Evolutionary conservation across 2,329 filamentous ascomycete species (phyloP).

Genomic region (Nemania diffusa): DNA sequence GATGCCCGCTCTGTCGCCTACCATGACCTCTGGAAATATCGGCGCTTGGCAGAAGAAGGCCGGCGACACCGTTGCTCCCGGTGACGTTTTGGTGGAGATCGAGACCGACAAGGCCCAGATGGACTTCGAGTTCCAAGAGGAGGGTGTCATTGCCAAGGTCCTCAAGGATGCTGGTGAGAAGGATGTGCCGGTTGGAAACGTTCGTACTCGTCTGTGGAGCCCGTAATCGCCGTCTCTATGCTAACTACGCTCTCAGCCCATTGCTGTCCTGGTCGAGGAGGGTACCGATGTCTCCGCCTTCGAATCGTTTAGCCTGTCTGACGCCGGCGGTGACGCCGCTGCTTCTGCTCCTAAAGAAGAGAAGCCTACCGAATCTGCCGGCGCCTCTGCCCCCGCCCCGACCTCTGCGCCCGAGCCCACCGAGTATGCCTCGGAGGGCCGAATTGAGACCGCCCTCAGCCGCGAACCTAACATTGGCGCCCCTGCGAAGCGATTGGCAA

Average conservation of each 20-base stretch:
- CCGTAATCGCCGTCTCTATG: conserved; percentile 28
- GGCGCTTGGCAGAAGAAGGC: conserved; percentile 98
- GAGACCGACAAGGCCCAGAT: conserved; percentile 99
- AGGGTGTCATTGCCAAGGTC: conserved; percentile 93
- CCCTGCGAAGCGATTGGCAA: conserved; percentile 81
- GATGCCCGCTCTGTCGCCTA: conserved; percentile 98
- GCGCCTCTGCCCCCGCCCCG: conserved; percentile 67
- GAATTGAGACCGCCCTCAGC: conserved; percentile 84
- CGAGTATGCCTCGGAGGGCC: conserved; percentile 79
- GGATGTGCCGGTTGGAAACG: conserved; percentile 92
- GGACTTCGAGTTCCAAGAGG: conserved; percentile 99
- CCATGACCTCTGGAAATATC: conserved; percentile 97
- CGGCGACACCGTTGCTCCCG: conserved; percentile 86
- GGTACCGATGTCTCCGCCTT: conserved; percentile 88
- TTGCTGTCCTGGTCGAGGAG: conserved; percentile 94
- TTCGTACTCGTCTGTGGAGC: conserved; percentile 62
- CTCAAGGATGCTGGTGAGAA: conserved; percentile 93
- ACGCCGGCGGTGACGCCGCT: conserved; percentile 84
- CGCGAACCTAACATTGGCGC: conserved; percentile 79
- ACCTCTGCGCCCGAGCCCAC: conserved; percentile 66
- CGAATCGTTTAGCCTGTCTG: conserved; percentile 85
- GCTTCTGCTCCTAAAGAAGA: conserved; percentile 73
- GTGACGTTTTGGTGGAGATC: conserved; percentile 96
- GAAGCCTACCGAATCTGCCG: conserved; percentile 69
- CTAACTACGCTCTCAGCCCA: conserved; percentile 71